Base-by-base conservation (phyloP, 257 asterid species). In the Fraxinus anomala region DNA sequence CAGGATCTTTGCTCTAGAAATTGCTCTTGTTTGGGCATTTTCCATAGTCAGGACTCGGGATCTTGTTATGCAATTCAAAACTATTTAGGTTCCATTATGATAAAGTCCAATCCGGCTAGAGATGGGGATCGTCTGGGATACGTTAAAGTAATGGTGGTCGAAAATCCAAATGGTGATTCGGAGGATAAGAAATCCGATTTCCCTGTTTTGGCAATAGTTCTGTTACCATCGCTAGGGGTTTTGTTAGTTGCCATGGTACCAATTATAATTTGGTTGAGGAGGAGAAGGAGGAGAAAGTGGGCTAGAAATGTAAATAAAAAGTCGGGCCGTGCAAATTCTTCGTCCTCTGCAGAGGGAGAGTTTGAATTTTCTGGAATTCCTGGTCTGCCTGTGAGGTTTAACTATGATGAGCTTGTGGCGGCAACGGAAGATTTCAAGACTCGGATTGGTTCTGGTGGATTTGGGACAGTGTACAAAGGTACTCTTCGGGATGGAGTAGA, bases 391-490 rank as follows among this genome's bases (percentile, higher is more conserved):
- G 86, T 90, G 8, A 88, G 92, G 80, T 83, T 91, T 21, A 86
- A 79, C 0, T 86, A 88, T 70, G 78, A 85, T 21, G 96, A 89
- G 49, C 84, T 94, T 0, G 84, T 70, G 0, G 80, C 67, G 33
- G 97, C 97, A 3, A 92, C 98, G 0, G 87, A 83, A 37, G 76
- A 66, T 23, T 94, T 94, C 83, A 82, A 51, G 68, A 83, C 81
- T 21, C 86, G 70, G 44, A 88, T 94, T 26, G 98, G 98, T 9
- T 85, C 97, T 0, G 98, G 98, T 16, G 98, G 97, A 21, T 92
- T 92, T 39, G 97, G 98, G 4, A 82, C 88, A 0, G 96, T 94
- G 17, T 94, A 84, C 59, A 94, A 88, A 86, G 98, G 98, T 10
- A 79, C 79, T 3, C 93, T 94, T 2, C 44, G 77, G 5, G 93